Base-by-base conservation (phyloP, 352 stramenopile species). In the Phytophthora cactorum region DNA sequence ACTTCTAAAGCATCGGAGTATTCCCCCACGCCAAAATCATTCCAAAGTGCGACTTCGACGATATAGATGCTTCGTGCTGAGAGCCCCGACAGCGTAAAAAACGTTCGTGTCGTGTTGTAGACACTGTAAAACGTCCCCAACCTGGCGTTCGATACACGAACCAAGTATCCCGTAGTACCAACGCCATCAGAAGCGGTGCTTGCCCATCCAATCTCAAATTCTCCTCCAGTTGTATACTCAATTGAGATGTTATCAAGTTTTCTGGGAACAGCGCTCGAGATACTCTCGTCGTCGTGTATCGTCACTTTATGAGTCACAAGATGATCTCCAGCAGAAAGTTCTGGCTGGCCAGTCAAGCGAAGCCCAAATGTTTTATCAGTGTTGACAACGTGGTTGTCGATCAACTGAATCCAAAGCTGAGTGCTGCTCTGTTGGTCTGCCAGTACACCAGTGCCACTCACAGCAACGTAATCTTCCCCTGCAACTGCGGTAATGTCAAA, bases 271-370 rank as follows among this genome's bases (percentile, higher is more conserved):
- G 59, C 46, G 27, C 63, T 75, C 10, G 52, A 59, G 11, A 72
- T 31, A 38, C 74, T 75, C 51, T 91, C 83, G 28, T 91, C 75
- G 17, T 91, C 83, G 4, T 66, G 27, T 36, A 91, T 78, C 1
- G 63, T 53, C 9, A 91, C 38, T 27, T 68, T 49, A 6, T 66
- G 71, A 1, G 72, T 82, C 7, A 67, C 44, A 14, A 89, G 38
- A 5, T 62, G 28, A 9, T 57, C 29, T n/a, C 5, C 64, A 2
- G 4, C 38, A 2, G 14, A 39, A 6, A 7, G 22, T 17, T 28
- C 50, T 5, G 47, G 17, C 28, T 59, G 36, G 43, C 77, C 47
- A 2, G 39, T 52, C 36, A 91, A 52, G 1, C 79, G 75, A 56
- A 90, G 49, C 1, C 83, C 83, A 52, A 90, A 83, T 0, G 45